These are phyloP conservation scores for Nannochloropsis salina DNA, from an alignment of 108 stramenopile genomes.

Conservation along the genomic window DNA sequence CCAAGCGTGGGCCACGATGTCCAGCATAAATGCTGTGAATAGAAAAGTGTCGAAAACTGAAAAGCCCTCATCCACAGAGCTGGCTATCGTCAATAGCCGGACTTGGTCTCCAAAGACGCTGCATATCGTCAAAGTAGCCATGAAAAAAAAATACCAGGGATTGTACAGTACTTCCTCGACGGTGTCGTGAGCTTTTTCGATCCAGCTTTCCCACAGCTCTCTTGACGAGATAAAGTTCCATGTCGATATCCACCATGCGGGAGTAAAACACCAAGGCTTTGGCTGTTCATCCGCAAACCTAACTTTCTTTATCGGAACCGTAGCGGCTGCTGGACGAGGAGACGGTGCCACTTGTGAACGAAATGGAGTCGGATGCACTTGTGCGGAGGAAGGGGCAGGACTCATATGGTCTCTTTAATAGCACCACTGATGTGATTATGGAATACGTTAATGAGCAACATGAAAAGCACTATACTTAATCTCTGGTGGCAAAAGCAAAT, in stretches of 20 bases:
- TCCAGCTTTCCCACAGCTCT: background rate
- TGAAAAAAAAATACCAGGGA: background rate
- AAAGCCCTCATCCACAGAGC: background rate
- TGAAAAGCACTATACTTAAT: too few species aligned
- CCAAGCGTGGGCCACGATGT: background rate
- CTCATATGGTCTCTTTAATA: too few species aligned
- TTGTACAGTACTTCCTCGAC: background rate
- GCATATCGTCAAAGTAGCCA: background rate
- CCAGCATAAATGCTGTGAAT: background rate
- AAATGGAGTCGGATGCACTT: too few species aligned
- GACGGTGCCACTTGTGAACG: too few species aligned
- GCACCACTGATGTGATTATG: too few species aligned
- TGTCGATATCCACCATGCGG: background rate
- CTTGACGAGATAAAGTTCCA: background rate
- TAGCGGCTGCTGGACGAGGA: too few species aligned
- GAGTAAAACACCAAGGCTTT: background rate
- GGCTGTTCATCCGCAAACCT: constrained; percentile 11
- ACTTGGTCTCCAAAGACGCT: background rate
- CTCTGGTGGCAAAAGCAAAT: too few species aligned
- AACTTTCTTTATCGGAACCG: background rate
- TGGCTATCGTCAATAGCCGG: background rate
- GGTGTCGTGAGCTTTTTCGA: background rate
- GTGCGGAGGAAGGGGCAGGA: too few species aligned
- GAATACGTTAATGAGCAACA: too few species aligned
- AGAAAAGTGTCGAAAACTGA: background rate